A percentile compares a stretch with the other conserved stretches of the same genome.
Conservation (phyloP, 1,139 yeast genomes). For the Taphrina deformans region DNA sequence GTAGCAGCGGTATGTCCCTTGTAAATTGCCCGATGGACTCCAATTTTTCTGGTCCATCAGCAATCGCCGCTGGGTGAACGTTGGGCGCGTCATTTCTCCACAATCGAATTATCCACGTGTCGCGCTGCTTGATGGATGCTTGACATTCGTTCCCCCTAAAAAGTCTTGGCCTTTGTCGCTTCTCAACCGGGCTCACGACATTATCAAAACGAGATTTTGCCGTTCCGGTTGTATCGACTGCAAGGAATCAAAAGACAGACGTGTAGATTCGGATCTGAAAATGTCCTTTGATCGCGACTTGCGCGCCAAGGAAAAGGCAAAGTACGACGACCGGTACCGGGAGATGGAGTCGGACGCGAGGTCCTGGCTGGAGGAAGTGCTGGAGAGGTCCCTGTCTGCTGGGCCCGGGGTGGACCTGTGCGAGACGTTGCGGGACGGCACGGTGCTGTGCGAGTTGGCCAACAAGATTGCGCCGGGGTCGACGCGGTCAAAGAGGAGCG, state of each 20-base stretch:
- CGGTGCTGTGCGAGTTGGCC: constrained; percentile 50
- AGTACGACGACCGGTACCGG: constrained; percentile 24
- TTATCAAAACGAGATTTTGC: no score
- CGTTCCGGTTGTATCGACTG: no score
- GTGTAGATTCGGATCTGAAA: no score
- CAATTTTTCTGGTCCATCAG: neutral
- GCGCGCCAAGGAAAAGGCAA: constrained; percentile 25
- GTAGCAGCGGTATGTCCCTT: no score
- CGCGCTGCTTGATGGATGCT: no score
- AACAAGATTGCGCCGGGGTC: constrained; percentile 32
- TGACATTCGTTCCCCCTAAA: neutral
- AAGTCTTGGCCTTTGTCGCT: neutral
- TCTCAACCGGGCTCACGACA: no score
- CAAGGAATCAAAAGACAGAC: no score
- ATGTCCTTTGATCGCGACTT: constrained; percentile 32
- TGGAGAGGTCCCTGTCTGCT: neutral
- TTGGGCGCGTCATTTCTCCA: neutral
- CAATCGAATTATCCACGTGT: neutral
- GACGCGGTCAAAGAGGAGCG: constrained; percentile 55
- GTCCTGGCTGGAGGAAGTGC: constrained; percentile 13
- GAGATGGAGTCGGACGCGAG: constrained; percentile 21
- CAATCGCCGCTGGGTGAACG: neutral
- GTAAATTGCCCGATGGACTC: neutral
- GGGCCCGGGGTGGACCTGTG: constrained; percentile 46
- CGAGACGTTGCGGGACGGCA: constrained; percentile 65